These are phyloP conservation scores for Xylariaceae sp. DNA, from an alignment of 2,329 filamentous ascomycete species.

Conservation along the genomic window DNA sequence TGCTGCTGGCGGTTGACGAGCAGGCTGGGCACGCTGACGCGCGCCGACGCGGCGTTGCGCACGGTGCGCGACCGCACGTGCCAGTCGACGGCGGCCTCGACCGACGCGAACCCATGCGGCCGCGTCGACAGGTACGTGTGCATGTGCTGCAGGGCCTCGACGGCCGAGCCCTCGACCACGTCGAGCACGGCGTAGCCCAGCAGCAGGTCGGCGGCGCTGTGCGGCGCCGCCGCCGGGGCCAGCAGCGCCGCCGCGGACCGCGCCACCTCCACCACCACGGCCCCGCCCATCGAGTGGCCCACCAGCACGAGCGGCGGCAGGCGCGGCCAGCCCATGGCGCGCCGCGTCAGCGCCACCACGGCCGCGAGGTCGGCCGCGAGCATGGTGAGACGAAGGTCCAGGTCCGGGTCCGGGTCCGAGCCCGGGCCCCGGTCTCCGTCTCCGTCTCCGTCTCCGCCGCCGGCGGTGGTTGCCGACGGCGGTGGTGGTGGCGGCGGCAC, in stretches of 20 bases:
- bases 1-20: slow-evolving; percentile 39
- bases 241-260: slow-evolving; percentile 56
- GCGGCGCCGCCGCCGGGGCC: too few species aligned
- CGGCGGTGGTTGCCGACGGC: not conserved
- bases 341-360: slow-evolving; percentile 60
- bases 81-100: slow-evolving; percentile 84
- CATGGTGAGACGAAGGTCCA: slow-evolving; percentile 65
- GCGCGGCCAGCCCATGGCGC: slow-evolving; percentile 62
- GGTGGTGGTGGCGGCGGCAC: slow-evolving; percentile 23
- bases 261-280: slow-evolving; percentile 80
- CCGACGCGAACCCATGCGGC: slow-evolving; percentile 67
- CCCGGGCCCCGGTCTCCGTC: slow-evolving; percentile 12
- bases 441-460: slow-evolving; percentile 24
- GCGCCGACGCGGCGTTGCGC: slow-evolving; percentile 73
- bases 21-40: slow-evolving; percentile 78
- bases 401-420: not conserved
- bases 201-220: too few species aligned
- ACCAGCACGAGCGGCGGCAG: slow-evolving; percentile 74
- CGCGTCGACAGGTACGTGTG: slow-evolving; percentile 80
- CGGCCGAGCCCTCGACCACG: slow-evolving; percentile 91
- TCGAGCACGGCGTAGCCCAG: slow-evolving; percentile 87
- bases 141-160: slow-evolving; percentile 93
- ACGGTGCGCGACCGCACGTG: slow-evolving; percentile 84
- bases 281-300: slow-evolving; percentile 88
- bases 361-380: slow-evolving; percentile 65